Percentiles rank a stretch among this genome's conserved stretches.
Conservation (phyloP, 1,139 yeast genomes). For the Zygosaccharomyces sapae region DNA sequence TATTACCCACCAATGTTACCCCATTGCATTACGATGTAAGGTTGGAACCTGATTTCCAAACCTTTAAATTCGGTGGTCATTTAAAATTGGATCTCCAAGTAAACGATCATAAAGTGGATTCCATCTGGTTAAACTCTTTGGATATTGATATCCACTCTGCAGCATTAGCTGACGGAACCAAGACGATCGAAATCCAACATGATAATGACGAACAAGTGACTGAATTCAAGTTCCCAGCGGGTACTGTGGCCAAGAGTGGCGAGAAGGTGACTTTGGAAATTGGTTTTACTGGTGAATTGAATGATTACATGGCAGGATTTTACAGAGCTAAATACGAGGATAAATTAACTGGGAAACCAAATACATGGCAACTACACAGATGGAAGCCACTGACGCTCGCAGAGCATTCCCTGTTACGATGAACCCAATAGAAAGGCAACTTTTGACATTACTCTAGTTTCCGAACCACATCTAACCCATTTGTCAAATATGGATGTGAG, state of each 20-base stretch:
- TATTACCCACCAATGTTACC: constrained; percentile 67
- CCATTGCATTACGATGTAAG: constrained; percentile 68
- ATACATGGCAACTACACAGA: constrained; percentile 73
- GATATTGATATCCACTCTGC: constrained; percentile 63
- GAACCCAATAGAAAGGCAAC: constrained; percentile 73
- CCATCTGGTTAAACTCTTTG: constrained; percentile 47
- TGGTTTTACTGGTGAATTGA: constrained; percentile 64
- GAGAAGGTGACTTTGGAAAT: constrained; percentile 45
- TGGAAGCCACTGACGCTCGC: constrained; percentile 83
- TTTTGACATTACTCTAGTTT: constrained; percentile 57
- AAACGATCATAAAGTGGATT: constrained; percentile 39
- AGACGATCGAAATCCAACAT: constrained; percentile 36
- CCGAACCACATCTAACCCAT: constrained; percentile 56
- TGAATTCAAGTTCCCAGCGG: constrained; percentile 51
- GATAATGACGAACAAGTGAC: constrained; percentile 61
- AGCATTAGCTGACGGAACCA: constrained; percentile 35
- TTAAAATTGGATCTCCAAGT: constrained; percentile 64
- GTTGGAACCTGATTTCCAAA: constrained; percentile 68
- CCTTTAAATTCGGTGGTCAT: constrained; percentile 65
- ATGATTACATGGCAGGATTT: constrained; percentile 76
- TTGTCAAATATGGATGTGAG: constrained; percentile 71
- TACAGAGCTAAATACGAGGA: constrained; percentile 72
- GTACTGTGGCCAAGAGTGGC: constrained; percentile 40
- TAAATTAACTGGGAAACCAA: constrained; percentile 51
- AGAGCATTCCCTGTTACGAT: constrained; percentile 81